Base-by-base conservation (phyloP, 441 rosid genomes). In the Populus hybrid region DNA sequence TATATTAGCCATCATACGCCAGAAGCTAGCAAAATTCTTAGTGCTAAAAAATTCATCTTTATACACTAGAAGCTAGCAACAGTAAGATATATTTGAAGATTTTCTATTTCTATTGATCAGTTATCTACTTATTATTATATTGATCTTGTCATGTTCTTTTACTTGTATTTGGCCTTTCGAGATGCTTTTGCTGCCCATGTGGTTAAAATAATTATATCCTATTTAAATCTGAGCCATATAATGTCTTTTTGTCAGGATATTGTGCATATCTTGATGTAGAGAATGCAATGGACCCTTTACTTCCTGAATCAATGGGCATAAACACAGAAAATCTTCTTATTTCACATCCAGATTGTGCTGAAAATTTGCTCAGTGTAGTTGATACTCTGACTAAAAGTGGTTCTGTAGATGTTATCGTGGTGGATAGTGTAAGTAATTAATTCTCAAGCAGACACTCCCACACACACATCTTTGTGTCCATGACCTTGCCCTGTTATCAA, bases 191-290 rank as follows among this genome's bases (percentile, higher is more conserved):
- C 36, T 32, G 23, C 73, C 24, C 23, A 68, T 72, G 59, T 66
- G 65, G 61, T 72, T 63, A 71, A 57, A 59, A 40, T 28, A 61
- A 26, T 24, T 59, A 21, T 74, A 72, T 75, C 38, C 76, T 72
- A 69, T 69, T 63, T 18, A 21, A 50, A 76, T 57, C 65, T 71
- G 32, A 11, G 65, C 70, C 18, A 28, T 46, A 40, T 42, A 35
- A 28, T 53, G 20, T 63, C 73, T 68, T 74, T 71, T 69, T 46
- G 61, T 70, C 90, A 93, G 99, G 99, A 63, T 90, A 88, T 84
- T 93, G 99, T 69, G 99, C 94, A 67, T 95, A 89, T 84, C 92
- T 95, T 84, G 99, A 95, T 84, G 98, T 82, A 26, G 99, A 95
- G 88, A 92, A 95, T 89, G 97, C 98, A 66, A 34, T 95, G 80